A percentile compares a stretch with the other conserved stretches of the same genome.
Evolutionary conservation across 2,329 filamentous ascomycete species (phyloP).

Genomic region (Epichloe amarillans): DNA sequence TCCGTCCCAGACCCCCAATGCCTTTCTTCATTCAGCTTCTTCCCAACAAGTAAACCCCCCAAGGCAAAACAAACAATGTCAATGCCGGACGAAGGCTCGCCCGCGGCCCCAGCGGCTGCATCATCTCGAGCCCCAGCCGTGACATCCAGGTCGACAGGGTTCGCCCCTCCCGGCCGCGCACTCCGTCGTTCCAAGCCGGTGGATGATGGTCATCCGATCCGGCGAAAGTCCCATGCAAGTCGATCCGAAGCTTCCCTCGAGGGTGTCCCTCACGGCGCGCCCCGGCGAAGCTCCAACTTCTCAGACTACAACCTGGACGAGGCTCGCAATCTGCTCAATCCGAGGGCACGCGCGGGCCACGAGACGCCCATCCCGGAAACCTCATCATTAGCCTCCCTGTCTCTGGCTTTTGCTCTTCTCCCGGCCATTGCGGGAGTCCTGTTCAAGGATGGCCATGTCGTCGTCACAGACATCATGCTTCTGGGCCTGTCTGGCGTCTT

Average conservation of each 20-base stretch:
- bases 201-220: conserved; percentile 18
- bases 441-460: conserved; percentile 69
- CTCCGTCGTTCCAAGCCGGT: conserved; percentile 29
- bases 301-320: conserved; percentile 64
- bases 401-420: conserved; percentile 69
- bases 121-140: neutral
- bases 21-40: neutral
- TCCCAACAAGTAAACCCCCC: too few relatives aligned
- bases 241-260: conserved; percentile 16
- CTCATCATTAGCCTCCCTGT: conserved; percentile 66
- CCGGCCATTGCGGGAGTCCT: conserved; percentile 76
- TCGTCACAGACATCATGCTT: conserved; percentile 76
- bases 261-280: conserved; percentile 14
- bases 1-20: neutral
- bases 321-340: conserved; percentile 54
- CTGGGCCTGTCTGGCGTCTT: conserved; percentile 71
- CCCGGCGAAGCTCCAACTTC: conserved; percentile 62
- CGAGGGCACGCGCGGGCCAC: conserved; percentile 22
- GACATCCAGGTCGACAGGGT: conserved; percentile 4
- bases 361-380: conserved; percentile 33
- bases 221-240: conserved; percentile 8
- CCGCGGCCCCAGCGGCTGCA: neutral
- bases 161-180: conserved; percentile 18
- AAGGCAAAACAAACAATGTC: conserved; percentile 5
- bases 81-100: conserved; percentile 10